Evolutionary conservation across 345 rosid genomes (phyloP).

Genomic region (Eucalyptus curtisii): DNA sequence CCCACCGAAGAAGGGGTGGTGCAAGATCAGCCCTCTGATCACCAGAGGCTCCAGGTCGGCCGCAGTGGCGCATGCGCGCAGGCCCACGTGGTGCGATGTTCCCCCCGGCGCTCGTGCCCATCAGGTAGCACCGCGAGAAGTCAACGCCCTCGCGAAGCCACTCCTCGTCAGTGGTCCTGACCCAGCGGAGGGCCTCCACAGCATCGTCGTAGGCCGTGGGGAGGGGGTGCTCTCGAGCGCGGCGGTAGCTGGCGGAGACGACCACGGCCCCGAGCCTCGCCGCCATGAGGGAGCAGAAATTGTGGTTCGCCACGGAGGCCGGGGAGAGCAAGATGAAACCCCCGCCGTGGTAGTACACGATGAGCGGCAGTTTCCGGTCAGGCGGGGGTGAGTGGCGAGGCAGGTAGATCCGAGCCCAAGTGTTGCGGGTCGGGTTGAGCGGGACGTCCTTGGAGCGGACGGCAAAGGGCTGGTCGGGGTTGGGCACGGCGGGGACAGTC

Average conservation of each 20-base stretch:
- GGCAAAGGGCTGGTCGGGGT: neutral
- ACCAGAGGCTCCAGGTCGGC: constrained; percentile 3
- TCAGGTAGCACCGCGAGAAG: neutral
- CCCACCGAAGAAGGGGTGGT: constrained; percentile 31
- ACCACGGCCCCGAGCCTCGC: constrained; percentile 8
- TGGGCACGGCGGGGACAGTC: neutral
- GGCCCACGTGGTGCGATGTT: neutral
- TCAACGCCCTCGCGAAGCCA: neutral
- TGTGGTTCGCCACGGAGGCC: neutral
- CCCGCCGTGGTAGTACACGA: constrained; percentile 21
- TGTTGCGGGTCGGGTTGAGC: neutral
- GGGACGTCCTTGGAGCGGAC: neutral
- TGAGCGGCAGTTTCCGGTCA: constrained; percentile 11
- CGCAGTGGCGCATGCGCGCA: neutral
- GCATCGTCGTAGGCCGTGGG: constrained; percentile 4
- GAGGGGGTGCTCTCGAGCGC: constrained; percentile 5
- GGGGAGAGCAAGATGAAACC: constrained; percentile 6
- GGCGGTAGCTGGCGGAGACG: constrained; percentile 14
- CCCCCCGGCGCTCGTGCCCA: neutral
- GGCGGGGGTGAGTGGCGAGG: neutral
- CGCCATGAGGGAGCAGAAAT: neutral
- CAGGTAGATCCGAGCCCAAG: neutral
- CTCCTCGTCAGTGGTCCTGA: neutral
- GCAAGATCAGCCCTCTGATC: constrained; percentile 11
- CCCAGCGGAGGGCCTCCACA: constrained; percentile 1